Conservation (phyloP, 345 rosid species). For the Ceriops zippeliana region DNA sequence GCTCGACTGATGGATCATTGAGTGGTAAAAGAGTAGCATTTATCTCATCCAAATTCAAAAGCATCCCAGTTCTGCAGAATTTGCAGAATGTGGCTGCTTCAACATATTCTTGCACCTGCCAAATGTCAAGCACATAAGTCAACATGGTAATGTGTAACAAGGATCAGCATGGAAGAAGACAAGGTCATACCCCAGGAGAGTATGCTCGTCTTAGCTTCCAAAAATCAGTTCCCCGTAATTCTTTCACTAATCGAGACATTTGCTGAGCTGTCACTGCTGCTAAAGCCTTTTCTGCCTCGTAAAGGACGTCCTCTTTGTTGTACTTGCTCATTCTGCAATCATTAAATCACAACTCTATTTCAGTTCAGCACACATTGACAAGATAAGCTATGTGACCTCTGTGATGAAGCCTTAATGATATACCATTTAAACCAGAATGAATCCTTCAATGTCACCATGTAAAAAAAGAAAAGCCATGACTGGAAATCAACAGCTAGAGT, state of each 20-base stretch:
- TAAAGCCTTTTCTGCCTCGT: constrained; percentile 83
- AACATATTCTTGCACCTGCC: constrained; percentile 86
- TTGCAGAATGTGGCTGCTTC: constrained; percentile 91
- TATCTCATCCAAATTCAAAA: constrained; percentile 69
- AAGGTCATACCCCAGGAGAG: constrained; percentile 88
- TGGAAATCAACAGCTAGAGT: not conserved
- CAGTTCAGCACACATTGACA: constrained; percentile 9
- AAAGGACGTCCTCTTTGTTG: constrained; percentile 69
- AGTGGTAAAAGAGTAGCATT: constrained; percentile 60
- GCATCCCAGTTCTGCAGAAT: constrained; percentile 68
- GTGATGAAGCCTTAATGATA: not conserved
- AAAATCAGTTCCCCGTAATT: constrained; percentile 80
- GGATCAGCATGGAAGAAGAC: constrained; percentile 3
- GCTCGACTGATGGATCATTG: constrained; percentile 63
- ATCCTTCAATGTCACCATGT: not conserved
- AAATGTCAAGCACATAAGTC: constrained; percentile 14
- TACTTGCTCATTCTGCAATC: constrained; percentile 56
- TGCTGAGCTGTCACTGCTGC: constrained; percentile 55
- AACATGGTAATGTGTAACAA: not conserved
- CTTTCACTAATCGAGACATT: constrained; percentile 64
- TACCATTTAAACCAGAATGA: not conserved
- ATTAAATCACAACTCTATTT: constrained; percentile 1
- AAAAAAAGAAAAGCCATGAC: not conserved
- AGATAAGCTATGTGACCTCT: not conserved
- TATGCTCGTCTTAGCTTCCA: constrained; percentile 91